Base-by-base conservation (phyloP, 139 green algal genomes). In the Coelastrella sp. region DNA sequence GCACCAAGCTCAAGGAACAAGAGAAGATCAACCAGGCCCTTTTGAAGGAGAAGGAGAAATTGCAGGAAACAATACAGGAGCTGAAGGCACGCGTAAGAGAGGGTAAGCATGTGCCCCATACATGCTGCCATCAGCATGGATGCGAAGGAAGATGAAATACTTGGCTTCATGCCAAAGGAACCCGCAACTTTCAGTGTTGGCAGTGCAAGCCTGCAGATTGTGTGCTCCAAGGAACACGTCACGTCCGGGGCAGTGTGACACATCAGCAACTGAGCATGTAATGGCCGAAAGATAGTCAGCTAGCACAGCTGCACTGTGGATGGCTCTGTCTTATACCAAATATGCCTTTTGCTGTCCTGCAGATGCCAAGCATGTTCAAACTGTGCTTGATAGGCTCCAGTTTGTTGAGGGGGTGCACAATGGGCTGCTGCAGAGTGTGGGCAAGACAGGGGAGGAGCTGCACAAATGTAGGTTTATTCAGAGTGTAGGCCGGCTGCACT, bases 81-180 rank as follows among this genome's bases (percentile, higher is more conserved):
- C 73, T 81, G 13, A 81, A 67, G 73, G 48, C 73, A 50, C 73
- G 73, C 73, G 67, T 81, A 48, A 81, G 62, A 50, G 73, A 81
- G 32, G 73, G 73, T 81, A 23, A 45, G 73, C 48, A 35, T 4
- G 7, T 9, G 63, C n/a, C n/a, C n/a, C n/a, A n/a, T n/a, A n/a
- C n/a, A n/a, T 21, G 7, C 8, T 76, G 68, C 32, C 40, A 35
- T 23, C 21, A 11, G 21, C n/a, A 32, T 66, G 11, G 45, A 13
- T 57, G 45, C 45, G n/a, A n/a, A n/a, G n/a, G n/a, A n/a, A n/a
- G n/a, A n/a, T n/a, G n/a, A n/a, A n/a, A n/a, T n/a, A n/a, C n/a
- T n/a, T n/a, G n/a, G n/a, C n/a, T n/a, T n/a, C n/a, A n/a, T n/a
- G n/a, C n/a, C n/a, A n/a, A n/a, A n/a, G n/a, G n/a, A n/a, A n/a